These are phyloP conservation scores for Prunus yedoensis DNA, from an alignment of 331 rosid genomes.

Conservation along the genomic window DNA sequence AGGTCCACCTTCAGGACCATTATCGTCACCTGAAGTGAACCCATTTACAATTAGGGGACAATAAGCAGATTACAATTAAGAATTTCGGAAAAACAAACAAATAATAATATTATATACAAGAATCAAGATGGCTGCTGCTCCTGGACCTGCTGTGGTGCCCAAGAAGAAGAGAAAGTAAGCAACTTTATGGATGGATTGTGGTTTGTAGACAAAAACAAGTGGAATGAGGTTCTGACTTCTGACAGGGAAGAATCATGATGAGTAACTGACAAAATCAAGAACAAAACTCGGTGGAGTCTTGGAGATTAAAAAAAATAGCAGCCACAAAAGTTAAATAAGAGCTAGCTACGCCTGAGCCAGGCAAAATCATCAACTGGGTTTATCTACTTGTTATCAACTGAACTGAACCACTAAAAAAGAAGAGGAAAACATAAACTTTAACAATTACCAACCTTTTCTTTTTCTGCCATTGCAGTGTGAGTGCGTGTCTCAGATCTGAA, in stretches of 20 bases:
- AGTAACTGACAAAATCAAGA: background rate
- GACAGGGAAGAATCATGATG: constrained; percentile 9
- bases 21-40: constrained; percentile 9
- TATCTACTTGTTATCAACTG: background rate
- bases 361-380: background rate
- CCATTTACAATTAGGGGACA: background rate
- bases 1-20: constrained; percentile 84
- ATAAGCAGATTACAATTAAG: background rate
- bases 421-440: too few relatives aligned
- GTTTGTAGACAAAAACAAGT: background rate
- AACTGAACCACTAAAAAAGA: too few relatives aligned
- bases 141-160: too few relatives aligned
- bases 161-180: too few relatives aligned
- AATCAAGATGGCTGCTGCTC: too few relatives aligned
- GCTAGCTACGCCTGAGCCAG: background rate
- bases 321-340: background rate
- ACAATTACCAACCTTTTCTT: background rate
- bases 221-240: constrained; percentile 7
- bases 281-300: background rate
- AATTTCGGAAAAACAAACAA: background rate
- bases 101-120: background rate
- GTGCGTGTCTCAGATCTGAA: background rate
- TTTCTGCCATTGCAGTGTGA: constrained; percentile 7
- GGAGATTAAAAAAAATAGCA: background rate
- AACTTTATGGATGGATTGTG: background rate